Evolutionary conservation across 495 filamentous ascomycete species (phyloP), one percentile per base, ranked within the genome.

Genomic region (Friedmanniomyces endolithicus): DNA sequence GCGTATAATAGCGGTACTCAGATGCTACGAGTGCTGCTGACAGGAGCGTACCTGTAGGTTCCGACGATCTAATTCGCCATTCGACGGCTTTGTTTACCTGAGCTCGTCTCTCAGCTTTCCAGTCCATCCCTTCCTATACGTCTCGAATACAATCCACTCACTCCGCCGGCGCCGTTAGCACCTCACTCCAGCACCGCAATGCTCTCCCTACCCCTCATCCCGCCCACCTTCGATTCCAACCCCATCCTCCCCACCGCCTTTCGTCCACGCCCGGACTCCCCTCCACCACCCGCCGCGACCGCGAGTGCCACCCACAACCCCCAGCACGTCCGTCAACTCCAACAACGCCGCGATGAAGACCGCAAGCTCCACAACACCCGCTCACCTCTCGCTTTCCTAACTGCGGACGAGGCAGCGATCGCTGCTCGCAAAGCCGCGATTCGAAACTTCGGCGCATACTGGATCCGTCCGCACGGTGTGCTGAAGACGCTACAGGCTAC

Each of bases 391-490:
- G 57, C 61, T 16, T 53, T 53, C 11, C 61, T 71, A 22, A 41
- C 55, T 29, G 52, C 62, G n/a, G 70, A 70, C 23, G 71, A 74
- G 56, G 50, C 61, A 17, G 54, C 60, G 17, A 65, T 74, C 48
- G 54, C 51, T 0, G 52, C 63, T 17, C 71, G 71, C 50, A 74
- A 74, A 53, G 46, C 57, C 6, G 68, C 66, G 34, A 61, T 74
- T 11, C 60, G 64, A 22, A 63, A 66, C 45, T 73, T 71, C 55
- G 71, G 71, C 43, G 62, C 67, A 7, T 57, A 59, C 35, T 74
- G 71, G 71, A 63, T 74, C 11, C 70, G 71, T 1, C 71, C 71
- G 2, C 71, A 71, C 1, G 71, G 69, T 24, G 60, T 74, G 19
- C 11, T 52, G n/a, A 74, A 73, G 62, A 74, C 71, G n/a, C 64